Evolutionary conservation across 2,329 filamentous ascomycete genomes (phyloP).

Genomic region (Fusarium longipes): DNA sequence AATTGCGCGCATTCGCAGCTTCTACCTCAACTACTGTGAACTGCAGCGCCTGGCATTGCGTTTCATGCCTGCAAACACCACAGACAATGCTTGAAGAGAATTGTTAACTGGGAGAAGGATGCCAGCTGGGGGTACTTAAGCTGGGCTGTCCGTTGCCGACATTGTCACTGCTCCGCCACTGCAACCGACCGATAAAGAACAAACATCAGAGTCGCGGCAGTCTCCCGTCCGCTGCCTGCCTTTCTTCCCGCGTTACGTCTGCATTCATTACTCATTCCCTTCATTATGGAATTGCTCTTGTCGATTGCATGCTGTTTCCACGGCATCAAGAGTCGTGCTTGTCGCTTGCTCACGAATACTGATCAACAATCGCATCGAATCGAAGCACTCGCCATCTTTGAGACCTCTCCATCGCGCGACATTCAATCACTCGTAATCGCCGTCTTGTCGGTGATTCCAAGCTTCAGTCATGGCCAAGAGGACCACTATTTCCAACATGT

Average conservation of each 20-base stretch:
- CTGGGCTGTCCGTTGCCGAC: not conserved
- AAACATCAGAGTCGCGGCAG: not conserved
- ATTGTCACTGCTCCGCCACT: not conserved
- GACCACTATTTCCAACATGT: not conserved
- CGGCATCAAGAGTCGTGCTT: not conserved
- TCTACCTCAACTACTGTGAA: not conserved
- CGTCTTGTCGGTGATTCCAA: not conserved
- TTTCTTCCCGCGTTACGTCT: not conserved
- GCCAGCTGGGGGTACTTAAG: no score
- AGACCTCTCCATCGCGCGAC: no score
- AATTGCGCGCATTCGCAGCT: not conserved
- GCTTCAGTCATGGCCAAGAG: not conserved
- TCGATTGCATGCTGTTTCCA: not conserved
- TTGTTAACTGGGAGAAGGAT: not conserved
- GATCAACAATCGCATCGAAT: not conserved
- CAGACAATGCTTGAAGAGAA: not conserved
- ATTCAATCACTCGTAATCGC: not conserved
- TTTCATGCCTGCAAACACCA: not conserved
- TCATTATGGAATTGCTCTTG: not conserved
- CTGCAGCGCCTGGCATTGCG: not conserved
- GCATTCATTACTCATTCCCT: not conserved
- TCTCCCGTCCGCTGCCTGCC: not conserved
- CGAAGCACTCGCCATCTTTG: not conserved
- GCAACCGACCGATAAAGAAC: not conserved
- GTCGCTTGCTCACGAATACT: not conserved